Evolutionary conservation across 2,329 filamentous ascomycete species (phyloP), one percentile per base, ranked within the genome.

Genomic region (Ceratocystiopsis minuta): DNA sequence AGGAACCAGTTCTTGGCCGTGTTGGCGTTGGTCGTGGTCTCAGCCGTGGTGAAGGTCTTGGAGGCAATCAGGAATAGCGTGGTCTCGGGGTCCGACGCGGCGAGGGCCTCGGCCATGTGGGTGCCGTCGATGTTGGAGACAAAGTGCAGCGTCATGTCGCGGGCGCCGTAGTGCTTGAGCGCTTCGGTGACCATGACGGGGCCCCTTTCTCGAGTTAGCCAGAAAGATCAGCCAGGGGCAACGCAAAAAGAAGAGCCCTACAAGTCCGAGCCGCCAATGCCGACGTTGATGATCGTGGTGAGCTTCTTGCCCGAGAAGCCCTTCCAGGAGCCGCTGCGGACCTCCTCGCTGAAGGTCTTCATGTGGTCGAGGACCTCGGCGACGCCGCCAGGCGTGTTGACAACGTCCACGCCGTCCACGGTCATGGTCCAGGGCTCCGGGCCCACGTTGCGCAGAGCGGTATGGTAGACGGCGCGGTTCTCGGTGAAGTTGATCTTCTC

Each of bases 401-500:
- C 88, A 55, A 98, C 90, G 57, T 92, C 88, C 64, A 86, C 68
- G 48, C 87, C 88, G 51, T 95, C 80, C 31, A 96, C 90, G 63
- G 84, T 67, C 68, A 80, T 78, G 20, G 72, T 76, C 72, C 83
- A 76, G 59, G 83, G 86, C 59, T 51, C 46, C 40, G 52, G 50
- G 35, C 75, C 72, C 49, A 86, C 78, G 60, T 98, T 98, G 60
- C 90, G 81, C 56, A 98, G 73, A 39, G 90, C 90, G 52, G 84
- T 75, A 66, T 98, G 90, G 68, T 93, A 93, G 50, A 98, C 90
- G 50, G 90, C 90, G 50, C 90, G 80, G 58, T 88, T 70, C 70
- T 98, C 90, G 46, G 90, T 98, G 67, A 95, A 95, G 75, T 98
- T 98, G 71, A 98, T 96, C 73, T 92, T 88, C 58, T 96, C 84